Percentiles rank a stretch among this genome's conserved stretches.
Conservation (phyloP, 2,329 filamentous ascomycete species). For the Lecanicillium sp. region DNA sequence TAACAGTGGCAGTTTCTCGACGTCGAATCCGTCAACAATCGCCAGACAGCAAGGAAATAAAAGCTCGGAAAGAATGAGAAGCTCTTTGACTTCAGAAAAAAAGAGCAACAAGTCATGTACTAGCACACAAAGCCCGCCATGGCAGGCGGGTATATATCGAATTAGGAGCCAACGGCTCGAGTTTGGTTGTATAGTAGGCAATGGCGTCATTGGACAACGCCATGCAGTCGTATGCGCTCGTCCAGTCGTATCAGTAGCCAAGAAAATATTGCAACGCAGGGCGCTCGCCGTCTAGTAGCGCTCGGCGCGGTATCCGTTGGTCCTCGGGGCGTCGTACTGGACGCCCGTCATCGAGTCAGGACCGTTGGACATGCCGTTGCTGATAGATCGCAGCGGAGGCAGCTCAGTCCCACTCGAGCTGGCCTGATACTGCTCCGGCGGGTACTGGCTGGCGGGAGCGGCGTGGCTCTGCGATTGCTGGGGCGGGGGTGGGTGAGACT, state of each 20-base stretch:
- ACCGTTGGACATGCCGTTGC: slow-evolving; percentile 34
- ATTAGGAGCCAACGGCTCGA: background rate
- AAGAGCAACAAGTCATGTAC: background rate
- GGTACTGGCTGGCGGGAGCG: slow-evolving; percentile 23
- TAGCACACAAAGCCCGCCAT: background rate
- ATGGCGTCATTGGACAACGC: background rate
- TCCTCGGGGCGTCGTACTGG: slow-evolving; percentile 48
- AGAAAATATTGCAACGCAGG: background rate
- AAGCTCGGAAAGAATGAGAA: slow-evolving; percentile 1
- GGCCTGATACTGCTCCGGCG: slow-evolving; percentile 25
- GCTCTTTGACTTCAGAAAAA: background rate
- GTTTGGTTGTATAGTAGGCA: background rate
- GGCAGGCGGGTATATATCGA: background rate
- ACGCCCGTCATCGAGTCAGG: slow-evolving; percentile 62
- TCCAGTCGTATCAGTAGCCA: background rate
- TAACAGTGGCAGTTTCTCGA: no score
- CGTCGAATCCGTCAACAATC: background rate
- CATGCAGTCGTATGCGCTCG: background rate
- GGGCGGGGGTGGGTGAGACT: slow-evolving; percentile 20
- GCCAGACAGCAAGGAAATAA: background rate
- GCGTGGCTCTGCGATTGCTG: slow-evolving; percentile 23
- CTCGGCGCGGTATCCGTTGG: slow-evolving; percentile 42
- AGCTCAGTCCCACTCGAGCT: slow-evolving; percentile 41
- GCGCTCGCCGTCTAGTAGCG: slow-evolving; percentile 23
- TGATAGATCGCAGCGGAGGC: slow-evolving; percentile 51